Evolutionary conservation across 2,329 filamentous ascomycete genomes (phyloP).

Genomic region (Pseudogymnoascus sp.): DNA sequence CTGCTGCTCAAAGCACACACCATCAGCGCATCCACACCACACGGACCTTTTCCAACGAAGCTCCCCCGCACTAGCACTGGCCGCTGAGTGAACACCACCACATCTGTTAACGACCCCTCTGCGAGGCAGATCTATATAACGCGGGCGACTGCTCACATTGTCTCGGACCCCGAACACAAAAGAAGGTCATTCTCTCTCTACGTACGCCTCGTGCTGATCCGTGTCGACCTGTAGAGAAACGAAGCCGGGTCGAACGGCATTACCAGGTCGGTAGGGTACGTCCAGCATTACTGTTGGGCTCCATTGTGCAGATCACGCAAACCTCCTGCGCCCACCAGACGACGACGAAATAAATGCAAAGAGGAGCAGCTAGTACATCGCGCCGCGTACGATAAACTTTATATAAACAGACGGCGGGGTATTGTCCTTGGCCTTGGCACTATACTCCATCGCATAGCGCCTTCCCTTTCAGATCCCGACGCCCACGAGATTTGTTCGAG

Average conservation of each 20-base stretch:
- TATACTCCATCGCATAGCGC: neutral
- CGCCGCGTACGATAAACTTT: neutral
- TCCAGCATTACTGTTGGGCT: neutral
- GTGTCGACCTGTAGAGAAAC: neutral
- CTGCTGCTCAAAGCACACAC: neutral
- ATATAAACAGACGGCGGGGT: neutral
- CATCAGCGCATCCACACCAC: conserved; percentile 1
- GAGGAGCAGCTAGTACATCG: neutral
- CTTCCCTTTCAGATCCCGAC: neutral
- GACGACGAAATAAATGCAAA: neutral
- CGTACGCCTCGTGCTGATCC: neutral
- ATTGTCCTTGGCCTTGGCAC: neutral
- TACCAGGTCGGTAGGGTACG: neutral
- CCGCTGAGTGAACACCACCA: conserved; percentile 3
- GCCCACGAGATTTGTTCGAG: neutral
- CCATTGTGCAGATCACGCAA: conserved; percentile 4
- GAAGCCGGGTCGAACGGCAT: neutral
- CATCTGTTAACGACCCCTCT: conserved; percentile 5
- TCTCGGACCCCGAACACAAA: conserved; percentile 2
- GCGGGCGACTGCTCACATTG: conserved; percentile 2
- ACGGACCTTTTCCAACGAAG: conserved; percentile 6
- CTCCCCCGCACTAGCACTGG: conserved; percentile 4
- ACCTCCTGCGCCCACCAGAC: neutral
- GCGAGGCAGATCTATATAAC: conserved; percentile 7
- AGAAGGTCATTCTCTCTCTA: neutral